These are phyloP conservation scores for Corylus avellana DNA, from an alignment of 306 rosid genomes.

Conservation along the genomic window DNA sequence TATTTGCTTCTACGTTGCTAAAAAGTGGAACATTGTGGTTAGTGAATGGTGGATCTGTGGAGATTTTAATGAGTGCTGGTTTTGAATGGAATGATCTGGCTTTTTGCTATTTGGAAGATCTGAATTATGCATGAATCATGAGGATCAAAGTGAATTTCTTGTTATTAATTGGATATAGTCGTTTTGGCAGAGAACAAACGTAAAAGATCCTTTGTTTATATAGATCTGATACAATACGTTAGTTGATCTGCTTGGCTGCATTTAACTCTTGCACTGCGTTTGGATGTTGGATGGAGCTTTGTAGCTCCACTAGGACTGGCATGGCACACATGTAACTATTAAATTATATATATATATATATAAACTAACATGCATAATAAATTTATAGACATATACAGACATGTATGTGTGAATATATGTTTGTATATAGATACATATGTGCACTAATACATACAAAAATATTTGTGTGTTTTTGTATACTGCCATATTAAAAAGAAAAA, in stretches of 20 bases:
- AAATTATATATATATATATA: too few species aligned
- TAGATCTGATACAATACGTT: conserved; percentile 2
- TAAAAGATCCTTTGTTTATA: background rate
- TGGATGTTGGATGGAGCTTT: background rate
- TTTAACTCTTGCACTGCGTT: background rate
- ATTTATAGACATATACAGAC: background rate
- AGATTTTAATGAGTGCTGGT: conserved; percentile 1
- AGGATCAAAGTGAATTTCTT: background rate
- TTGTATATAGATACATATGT: background rate
- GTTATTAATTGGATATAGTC: background rate
- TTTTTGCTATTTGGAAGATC: background rate
- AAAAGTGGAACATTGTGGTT: background rate
- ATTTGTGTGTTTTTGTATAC: background rate
- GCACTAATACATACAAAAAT: background rate
- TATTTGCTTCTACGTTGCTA: background rate
- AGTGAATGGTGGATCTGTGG: conserved; percentile 14
- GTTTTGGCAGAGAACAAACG: background rate
- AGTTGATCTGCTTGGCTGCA: background rate
- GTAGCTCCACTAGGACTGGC: background rate
- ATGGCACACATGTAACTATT: background rate
- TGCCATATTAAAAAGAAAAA: background rate
- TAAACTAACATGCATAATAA: background rate
- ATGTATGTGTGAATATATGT: background rate
- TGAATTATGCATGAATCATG: background rate
- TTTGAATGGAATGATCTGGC: background rate